Evolutionary conservation across 1,284 basidiomycete genomes (phyloP).

Genomic region (Cutaneotrichosporon dermatis): DNA sequence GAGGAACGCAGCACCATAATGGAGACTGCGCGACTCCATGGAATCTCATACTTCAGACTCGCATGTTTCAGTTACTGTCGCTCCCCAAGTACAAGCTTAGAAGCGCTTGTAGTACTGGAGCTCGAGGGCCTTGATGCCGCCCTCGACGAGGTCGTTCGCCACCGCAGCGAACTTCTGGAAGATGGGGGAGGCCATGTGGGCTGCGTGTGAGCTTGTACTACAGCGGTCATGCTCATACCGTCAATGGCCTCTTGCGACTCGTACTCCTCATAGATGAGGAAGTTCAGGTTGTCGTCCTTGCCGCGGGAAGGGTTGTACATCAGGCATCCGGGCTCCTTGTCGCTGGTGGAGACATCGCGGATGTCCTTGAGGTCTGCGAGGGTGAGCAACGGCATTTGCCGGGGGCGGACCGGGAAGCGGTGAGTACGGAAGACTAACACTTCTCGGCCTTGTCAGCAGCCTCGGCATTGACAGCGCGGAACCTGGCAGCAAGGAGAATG

Average conservation of each 20-base stretch:
- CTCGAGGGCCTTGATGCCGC: conserved; percentile 8
- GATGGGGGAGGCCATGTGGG: conserved; percentile 9
- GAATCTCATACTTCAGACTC: too few relatives aligned
- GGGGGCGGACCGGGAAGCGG: too few relatives aligned
- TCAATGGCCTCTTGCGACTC: conserved; percentile 8
- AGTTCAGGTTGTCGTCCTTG: conserved; percentile 13
- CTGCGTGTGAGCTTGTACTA: not conserved
- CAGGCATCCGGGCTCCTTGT: conserved; percentile 13
- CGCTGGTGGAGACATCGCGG: conserved; percentile 6
- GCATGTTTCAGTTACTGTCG: too few relatives aligned
- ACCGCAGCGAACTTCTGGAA: conserved; percentile 10
- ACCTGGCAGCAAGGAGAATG: conserved; percentile 9
- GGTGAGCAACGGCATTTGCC: too few relatives aligned
- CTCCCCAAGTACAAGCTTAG: not conserved
- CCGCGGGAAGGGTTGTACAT: conserved; percentile 9
- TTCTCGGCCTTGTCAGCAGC: conserved; percentile 12
- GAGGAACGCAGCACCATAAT: too few relatives aligned
- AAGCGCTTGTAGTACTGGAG: conserved; percentile 7
- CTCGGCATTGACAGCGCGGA: conserved; percentile 4
- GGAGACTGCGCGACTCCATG: too few relatives aligned
- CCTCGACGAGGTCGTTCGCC: conserved; percentile 3
- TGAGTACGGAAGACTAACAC: conserved; percentile 1
- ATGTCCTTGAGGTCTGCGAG: conserved; percentile 11
- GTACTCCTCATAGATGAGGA: conserved; percentile 18
- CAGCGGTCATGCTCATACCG: conserved; percentile 4